Evolutionary conservation across 805 yeast species (phyloP).

Genomic region (Metschnikowia peoriensis): DNA sequence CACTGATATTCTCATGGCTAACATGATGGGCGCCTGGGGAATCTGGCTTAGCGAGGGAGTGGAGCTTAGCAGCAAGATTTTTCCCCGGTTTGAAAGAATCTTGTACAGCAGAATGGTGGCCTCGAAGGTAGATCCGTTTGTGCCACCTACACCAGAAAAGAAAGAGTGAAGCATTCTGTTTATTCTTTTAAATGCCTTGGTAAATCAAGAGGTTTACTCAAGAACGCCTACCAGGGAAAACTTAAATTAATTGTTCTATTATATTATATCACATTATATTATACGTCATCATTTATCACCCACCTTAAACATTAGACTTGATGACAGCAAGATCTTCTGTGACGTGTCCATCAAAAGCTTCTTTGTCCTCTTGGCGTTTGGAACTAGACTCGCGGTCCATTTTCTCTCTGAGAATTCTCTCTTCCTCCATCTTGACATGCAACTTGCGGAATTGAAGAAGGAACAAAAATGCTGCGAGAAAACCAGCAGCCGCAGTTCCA

Average conservation of each 20-base stretch:
- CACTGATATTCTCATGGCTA: conserved; percentile 93
- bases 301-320: conserved; percentile 2
- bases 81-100: conserved; percentile 54
- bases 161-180: background rate
- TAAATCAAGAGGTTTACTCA: too few relatives aligned
- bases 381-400: background rate
- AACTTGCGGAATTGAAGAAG: conserved; percentile 38
- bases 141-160: conserved; percentile 18
- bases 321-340: conserved; percentile 3
- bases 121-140: conserved; percentile 14
- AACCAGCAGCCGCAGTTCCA: conserved; percentile 38
- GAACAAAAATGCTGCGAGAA: conserved; percentile 32
- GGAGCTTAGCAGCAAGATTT: conserved; percentile 45
- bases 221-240: too few relatives aligned
- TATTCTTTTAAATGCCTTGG: background rate
- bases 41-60: conserved; percentile 87
- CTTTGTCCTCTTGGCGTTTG: background rate
- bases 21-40: conserved; percentile 83
- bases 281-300: too few relatives aligned
- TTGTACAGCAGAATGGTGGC: conserved; percentile 23
- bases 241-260: too few relatives aligned
- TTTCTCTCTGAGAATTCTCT: conserved; percentile 18
- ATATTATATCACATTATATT: background rate
- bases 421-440: conserved; percentile 40
- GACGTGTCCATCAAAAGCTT: background rate